Conservation (phyloP, 768 basidiomycete species). For the Rhodotorula graminis region DNA sequence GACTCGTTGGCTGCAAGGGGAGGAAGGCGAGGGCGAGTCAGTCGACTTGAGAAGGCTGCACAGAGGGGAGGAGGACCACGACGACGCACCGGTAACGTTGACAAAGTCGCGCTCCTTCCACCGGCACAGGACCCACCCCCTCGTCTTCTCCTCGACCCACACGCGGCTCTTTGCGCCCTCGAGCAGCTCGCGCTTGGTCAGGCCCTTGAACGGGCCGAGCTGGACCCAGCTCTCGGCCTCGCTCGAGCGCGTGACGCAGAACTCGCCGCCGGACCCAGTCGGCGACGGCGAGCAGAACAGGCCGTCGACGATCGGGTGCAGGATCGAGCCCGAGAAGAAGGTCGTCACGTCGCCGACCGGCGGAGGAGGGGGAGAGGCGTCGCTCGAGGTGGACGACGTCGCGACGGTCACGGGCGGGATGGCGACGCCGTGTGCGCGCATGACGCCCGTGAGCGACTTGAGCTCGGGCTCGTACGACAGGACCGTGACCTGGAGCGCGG, state of each 20-base stretch:
- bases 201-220: conserved; percentile 36
- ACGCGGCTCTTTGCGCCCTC: not conserved
- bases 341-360: conserved; percentile 31
- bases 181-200: conserved; percentile 28
- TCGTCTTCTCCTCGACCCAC: conserved; percentile 31
- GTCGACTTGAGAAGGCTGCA: not conserved
- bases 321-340: conserved; percentile 35
- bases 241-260: conserved; percentile 1
- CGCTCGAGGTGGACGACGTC: not conserved
- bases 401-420: not conserved
- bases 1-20: conserved; percentile 18
- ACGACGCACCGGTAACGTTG: conserved; percentile 27
- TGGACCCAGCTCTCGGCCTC: conserved; percentile 39
- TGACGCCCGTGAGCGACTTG: conserved; percentile 24
- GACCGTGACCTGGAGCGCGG: conserved; percentile 32
- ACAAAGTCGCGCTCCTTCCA: conserved; percentile 41
- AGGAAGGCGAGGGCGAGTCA: not conserved
- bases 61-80: not conserved
- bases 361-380: not conserved
- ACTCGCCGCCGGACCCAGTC: conserved; percentile 7
- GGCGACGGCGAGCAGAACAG: conserved; percentile 21
- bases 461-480: conserved; percentile 12
- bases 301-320: conserved; percentile 29
- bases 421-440: conserved; percentile 37
- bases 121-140: conserved; percentile 39